These are phyloP conservation scores for Handroanthus guayacan DNA, from an alignment of 257 asterid species.

Conservation along the genomic window DNA sequence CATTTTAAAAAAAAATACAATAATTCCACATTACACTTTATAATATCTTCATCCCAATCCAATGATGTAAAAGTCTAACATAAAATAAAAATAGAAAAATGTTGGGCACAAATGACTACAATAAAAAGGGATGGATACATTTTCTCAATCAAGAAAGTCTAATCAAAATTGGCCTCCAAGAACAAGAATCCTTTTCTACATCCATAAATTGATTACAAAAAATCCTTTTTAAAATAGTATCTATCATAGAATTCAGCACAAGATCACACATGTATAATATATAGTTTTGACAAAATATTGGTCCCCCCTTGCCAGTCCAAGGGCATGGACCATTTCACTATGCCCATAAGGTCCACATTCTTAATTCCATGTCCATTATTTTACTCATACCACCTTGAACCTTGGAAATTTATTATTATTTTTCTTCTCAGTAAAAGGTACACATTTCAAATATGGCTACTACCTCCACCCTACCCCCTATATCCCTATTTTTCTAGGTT, in stretches of 20 bases:
- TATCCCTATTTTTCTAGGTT: neutral
- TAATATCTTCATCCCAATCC: no score
- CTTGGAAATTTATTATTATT: neutral
- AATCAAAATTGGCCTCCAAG: constrained; percentile 14
- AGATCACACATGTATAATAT: constrained; percentile 37
- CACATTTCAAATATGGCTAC: constrained; percentile 33
- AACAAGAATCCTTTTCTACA: constrained; percentile 28
- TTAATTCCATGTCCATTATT: constrained; percentile 42
- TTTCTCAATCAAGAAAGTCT: constrained; percentile 17
- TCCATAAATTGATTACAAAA: neutral
- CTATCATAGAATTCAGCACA: constrained; percentile 49
- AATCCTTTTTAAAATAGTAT: constrained; percentile 28
- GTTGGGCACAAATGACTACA: constrained; percentile 4
- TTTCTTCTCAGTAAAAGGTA: constrained; percentile 19
- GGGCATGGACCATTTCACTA: constrained; percentile 54
- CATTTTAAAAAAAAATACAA: no score
- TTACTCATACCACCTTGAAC: constrained; percentile 1
- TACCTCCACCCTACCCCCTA: constrained; percentile 10
- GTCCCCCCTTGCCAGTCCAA: constrained; percentile 42
- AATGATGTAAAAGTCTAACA: no score
- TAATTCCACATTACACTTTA: no score
- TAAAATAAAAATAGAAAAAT: neutral
- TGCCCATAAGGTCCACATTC: constrained; percentile 53
- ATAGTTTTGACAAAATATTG: constrained; percentile 20
- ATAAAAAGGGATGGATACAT: constrained; percentile 14